These are phyloP conservation scores for Fraxinus baroniana DNA, from an alignment of 305 asterid genomes.

Conservation along the genomic window DNA sequence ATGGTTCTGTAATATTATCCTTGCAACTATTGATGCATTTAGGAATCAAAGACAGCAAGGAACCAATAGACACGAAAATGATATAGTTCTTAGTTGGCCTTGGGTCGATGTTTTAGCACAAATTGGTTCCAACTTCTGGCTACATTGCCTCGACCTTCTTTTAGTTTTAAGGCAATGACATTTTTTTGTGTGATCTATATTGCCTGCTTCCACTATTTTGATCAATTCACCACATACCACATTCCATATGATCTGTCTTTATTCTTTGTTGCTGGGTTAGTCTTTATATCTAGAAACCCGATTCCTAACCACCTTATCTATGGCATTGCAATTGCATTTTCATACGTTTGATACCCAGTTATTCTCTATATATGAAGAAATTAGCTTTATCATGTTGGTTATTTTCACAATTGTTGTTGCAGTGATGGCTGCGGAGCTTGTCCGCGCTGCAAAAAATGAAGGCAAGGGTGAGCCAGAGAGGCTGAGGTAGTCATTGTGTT, in stretches of 20 bases:
- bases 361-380: background rate
- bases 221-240: background rate
- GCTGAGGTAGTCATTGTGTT: slow-evolving; percentile 52
- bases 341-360: background rate
- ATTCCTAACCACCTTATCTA: background rate
- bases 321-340: background rate
- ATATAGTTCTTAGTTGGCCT: background rate
- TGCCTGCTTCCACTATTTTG: background rate
- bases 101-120: background rate
- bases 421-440: slow-evolving; percentile 99
- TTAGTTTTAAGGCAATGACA: background rate
- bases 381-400: slow-evolving; percentile 2
- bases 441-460: slow-evolving; percentile 64
- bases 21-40: slow-evolving; percentile 24
- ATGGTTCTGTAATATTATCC: slow-evolving; percentile 51
- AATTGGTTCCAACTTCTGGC: background rate
- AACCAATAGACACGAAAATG: background rate
- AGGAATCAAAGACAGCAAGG: background rate
- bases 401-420: slow-evolving; percentile 22
- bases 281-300: background rate
- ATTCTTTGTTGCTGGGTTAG: background rate
- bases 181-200: background rate
- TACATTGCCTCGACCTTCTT: background rate
- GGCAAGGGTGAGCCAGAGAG: slow-evolving; percentile 65
- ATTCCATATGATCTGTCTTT: background rate